Evolutionary conservation across 1,284 basidiomycete species (phyloP), one percentile per base, ranked within the genome.

Genomic region (Leucoagaricus sp.): DNA sequence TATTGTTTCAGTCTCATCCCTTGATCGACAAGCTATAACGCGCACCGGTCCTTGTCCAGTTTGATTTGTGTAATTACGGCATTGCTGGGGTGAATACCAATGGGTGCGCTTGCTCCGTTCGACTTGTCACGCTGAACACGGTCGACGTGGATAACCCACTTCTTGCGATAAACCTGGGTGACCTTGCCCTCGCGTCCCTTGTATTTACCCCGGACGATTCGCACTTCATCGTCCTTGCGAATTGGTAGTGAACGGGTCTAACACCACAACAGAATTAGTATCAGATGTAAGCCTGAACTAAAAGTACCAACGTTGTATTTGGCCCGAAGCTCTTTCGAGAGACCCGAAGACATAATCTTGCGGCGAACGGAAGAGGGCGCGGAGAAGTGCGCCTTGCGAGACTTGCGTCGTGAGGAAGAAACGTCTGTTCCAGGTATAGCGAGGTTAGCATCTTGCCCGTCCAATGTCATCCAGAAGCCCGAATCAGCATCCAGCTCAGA

Each of bases 111-210:
- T 62, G 95, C 91, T 65, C 97, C 97, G 75, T 97, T 98, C 66
- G 93, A 93, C 82, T 99, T 99, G 83, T 99, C 97, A 65, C 96
- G 88, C 69, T 92, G 89, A 61, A 99, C 95, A 74, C 96, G 93
- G 78, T 99, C 97, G 71, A 99, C 92, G 81, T 98, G 91, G 76
- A 99, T 92, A 58, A 98, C 94, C 93, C 94, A 98, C 79, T 98
- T 98, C 91, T 98, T 98, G 75, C 96, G 92, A 87, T 98, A 98
- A 62, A 98, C 96, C 78, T 95, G 93, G 61, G 91, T 93, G 65
- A 96, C 87, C 81, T 97, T 96, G 72, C 97, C 97, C 84, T 99
- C 97, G 75, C 95, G 88, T 63, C 96, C 95, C 84, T 96, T 96
- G 87, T 96, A 94, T 76, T 96, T 94, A 61, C 94, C 94, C 66